Percentiles rank a stretch among this genome's conserved stretches.
phyloP scores from a whole-genome alignment of 164 flowering plant species.

The Piper longum region DNA sequence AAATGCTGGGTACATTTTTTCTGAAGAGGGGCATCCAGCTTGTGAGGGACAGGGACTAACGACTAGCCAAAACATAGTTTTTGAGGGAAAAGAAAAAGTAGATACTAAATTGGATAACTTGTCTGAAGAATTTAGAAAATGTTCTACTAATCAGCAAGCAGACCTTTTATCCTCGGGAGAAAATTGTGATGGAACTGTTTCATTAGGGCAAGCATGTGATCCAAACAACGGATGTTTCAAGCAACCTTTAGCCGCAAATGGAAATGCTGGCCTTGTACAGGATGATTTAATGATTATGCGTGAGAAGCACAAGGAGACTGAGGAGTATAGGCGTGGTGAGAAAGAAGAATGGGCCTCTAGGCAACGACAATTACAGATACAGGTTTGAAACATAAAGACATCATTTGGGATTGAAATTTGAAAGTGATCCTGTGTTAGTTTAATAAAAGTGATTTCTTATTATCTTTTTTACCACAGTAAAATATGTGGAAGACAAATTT shows the following conservation, averaged over 20 bases:
- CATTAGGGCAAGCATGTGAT: not conserved
- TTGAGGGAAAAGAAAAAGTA: not conserved
- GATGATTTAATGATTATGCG: constrained; percentile 31
- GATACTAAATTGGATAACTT: not conserved
- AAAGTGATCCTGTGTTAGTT: too few relatives aligned
- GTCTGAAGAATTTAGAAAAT: not conserved
- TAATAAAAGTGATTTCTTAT: too few relatives aligned
- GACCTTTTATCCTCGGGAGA: not conserved
- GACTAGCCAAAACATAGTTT: not conserved
- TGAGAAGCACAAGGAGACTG: constrained; percentile 77
- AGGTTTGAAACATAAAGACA: constrained; percentile 29
- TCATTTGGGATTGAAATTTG: too few relatives aligned
- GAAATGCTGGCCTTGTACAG: constrained; percentile 1
- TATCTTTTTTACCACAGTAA: too few relatives aligned
- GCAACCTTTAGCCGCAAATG: not conserved
- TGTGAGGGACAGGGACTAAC: not conserved
- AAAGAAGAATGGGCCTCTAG: constrained; percentile 84
- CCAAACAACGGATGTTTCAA: not conserved
- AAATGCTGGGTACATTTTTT: not conserved
- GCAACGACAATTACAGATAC: constrained; percentile 45
- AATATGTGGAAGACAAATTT: too few relatives aligned
- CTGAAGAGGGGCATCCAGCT: not conserved
- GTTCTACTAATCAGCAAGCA: not conserved
- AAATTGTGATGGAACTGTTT: not conserved
- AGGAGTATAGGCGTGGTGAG: constrained; percentile 52